A percentile compares a stretch with the other conserved stretches of the same genome.
These are phyloP conservation scores for Peniophora sp. DNA, from an alignment of 1,284 basidiomycete species.

Conservation along the genomic window DNA sequence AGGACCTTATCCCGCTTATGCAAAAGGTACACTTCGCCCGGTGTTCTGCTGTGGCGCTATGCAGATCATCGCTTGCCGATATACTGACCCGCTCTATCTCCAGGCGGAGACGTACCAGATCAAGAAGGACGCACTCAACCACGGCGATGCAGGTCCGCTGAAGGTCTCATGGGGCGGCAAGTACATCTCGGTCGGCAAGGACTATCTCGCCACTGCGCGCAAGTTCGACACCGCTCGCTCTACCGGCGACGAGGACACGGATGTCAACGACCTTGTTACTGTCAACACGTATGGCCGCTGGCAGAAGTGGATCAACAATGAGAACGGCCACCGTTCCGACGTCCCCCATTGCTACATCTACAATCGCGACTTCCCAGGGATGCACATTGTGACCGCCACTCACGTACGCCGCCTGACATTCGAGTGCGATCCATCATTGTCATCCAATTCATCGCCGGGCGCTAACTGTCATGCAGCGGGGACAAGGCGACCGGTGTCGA, in stretches of 20 bases:
- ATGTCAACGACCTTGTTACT: slow-evolving; percentile 34
- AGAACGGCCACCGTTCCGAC: slow-evolving; percentile 6
- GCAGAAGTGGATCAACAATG: slow-evolving; percentile 23
- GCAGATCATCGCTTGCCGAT: neutral
- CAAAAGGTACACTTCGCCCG: slow-evolving; percentile 31
- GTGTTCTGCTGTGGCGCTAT: neutral
- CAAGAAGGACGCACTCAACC: slow-evolving; percentile 24
- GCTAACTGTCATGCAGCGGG: too few species aligned
- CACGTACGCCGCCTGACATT: slow-evolving; percentile 11
- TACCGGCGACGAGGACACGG: slow-evolving; percentile 21
- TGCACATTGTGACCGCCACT: slow-evolving; percentile 9
- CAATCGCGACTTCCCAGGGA: slow-evolving; percentile 6
- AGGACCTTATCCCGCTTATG: slow-evolving; percentile 39
- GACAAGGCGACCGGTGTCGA: slow-evolving; percentile 47
- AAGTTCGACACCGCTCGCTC: slow-evolving; percentile 36
- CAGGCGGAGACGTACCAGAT: slow-evolving; percentile 46
- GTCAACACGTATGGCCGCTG: slow-evolving; percentile 36
- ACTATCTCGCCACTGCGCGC: slow-evolving; percentile 37
- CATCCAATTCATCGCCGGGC: neutral
- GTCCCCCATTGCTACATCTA: slow-evolving; percentile 12
- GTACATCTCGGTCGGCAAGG: slow-evolving; percentile 28
- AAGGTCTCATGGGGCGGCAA: slow-evolving; percentile 35
- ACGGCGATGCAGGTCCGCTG: slow-evolving; percentile 47
- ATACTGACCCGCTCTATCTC: neutral
- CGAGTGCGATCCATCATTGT: too few species aligned